Evolutionary conservation across 2,329 filamentous ascomycete species (phyloP), one percentile per base, ranked within the genome.

Genomic region (Cytospora schulzeri): DNA sequence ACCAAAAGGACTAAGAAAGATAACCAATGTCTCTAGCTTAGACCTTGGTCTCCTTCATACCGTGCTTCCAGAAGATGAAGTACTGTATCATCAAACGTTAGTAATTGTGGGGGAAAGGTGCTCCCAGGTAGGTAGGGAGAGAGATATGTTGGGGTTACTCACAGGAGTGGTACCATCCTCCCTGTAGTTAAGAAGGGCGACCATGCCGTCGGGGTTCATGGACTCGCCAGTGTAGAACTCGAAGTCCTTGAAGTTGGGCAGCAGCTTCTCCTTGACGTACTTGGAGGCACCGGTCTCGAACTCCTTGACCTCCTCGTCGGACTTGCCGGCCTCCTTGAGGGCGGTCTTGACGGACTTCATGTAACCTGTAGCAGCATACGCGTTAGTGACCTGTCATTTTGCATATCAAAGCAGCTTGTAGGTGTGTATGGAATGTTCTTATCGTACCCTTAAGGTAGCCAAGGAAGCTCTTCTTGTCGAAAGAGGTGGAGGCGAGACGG

Each of bases 111-210:
- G 14, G 14, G 17, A 24, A 48, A 12, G 2, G 19, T 4, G n/a
- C 19, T 1, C 14, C n/a, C 22, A 6, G 8, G 8, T n/a, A n/a
- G 9, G n/a, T 7, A 11, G 17, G 19, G 41, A 14, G 4, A 14
- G 4, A 4, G 11, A 3, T 9, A 2, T n/a, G 41, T 48, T 48
- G n/a, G n/a, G n/a, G n/a, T 48, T 48, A 48, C 45, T 48, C n/a
- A 48, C 45, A 48, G 95, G 95, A 63, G 94, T 98, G 71, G 90
- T 79, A 78, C 95, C 95, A 74, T 98, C 95, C 79, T 48, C 45
- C 11, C 95, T 94, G 88, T 97, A 99, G 87, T 97, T 96, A 77
- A 97, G 90, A 71, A 97, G 91, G 70, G 93, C 84, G 73, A 97
- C 84, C 95, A 97, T 96, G 83, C 90, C 93, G 75, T 97, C 91